Evolutionary conservation across 1,284 basidiomycete genomes (phyloP).

Genomic region (Boletus putidus): DNA sequence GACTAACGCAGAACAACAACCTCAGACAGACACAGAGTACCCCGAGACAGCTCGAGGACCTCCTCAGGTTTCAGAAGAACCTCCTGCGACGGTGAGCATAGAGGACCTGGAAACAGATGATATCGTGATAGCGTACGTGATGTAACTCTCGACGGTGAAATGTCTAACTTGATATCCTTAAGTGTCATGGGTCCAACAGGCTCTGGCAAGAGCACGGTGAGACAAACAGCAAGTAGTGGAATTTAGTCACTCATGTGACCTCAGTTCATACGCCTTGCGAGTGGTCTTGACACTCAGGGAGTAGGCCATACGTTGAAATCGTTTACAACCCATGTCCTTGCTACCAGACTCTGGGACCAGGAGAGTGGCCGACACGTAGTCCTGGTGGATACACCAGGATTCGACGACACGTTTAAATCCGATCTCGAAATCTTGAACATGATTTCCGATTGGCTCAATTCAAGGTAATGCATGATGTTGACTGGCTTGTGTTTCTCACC

Average conservation of each 20-base stretch:
- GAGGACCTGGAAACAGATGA: constrained; percentile 10
- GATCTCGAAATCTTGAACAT: constrained; percentile 25
- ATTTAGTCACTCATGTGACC: not conserved
- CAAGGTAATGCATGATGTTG: constrained; percentile 5
- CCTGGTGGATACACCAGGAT: constrained; percentile 26
- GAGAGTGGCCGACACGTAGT: constrained; percentile 2
- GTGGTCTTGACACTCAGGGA: constrained; percentile 8
- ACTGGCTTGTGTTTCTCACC: not conserved
- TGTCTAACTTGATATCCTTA: not conserved
- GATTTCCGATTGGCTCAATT: constrained; percentile 29
- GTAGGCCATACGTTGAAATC: constrained; percentile 19
- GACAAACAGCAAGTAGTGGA: not conserved
- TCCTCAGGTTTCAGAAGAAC: not conserved
- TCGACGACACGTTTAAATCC: constrained; percentile 17
- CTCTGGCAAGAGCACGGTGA: constrained; percentile 29
- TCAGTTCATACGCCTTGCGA: constrained; percentile 32
- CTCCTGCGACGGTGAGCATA: not conserved
- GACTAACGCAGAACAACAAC: not conserved
- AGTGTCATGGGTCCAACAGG: constrained; percentile 30
- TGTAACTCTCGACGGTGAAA: not conserved
- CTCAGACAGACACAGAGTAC: not conserved
- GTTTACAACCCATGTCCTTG: constrained; percentile 18
- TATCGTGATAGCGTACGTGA: constrained; percentile 26
- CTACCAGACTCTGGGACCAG: constrained; percentile 9
- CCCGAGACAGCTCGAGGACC: not conserved